Evolutionary conservation across 495 filamentous ascomycete genomes (phyloP).

Genomic region (Podospora appendiculata): DNA sequence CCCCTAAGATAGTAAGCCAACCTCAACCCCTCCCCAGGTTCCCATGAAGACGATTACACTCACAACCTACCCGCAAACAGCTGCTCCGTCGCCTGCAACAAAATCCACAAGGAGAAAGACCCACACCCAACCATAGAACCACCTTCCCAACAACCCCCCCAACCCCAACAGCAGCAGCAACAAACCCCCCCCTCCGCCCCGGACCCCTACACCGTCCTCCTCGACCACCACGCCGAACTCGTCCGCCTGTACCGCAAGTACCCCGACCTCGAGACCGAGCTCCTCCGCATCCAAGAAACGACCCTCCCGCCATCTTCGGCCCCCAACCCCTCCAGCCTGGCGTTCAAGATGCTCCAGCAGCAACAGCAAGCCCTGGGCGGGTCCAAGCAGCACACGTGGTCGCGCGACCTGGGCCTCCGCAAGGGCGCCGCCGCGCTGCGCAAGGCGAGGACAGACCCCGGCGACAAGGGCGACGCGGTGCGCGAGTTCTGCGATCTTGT

Average conservation of each 20-base stretch:
- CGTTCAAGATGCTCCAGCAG: background rate
- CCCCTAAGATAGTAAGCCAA: constrained; percentile 49
- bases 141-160: constrained; percentile 2
- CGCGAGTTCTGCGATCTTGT: constrained; percentile 39
- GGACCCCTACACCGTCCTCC: constrained; percentile 29
- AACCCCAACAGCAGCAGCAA: constrained; percentile 11
- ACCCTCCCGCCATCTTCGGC: constrained; percentile 35
- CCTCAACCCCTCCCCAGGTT: constrained; percentile 14
- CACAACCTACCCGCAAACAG: constrained; percentile 27
- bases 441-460: constrained; percentile 22
- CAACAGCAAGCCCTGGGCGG: background rate
- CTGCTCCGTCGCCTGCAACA: constrained; percentile 63
- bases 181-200: constrained; percentile 1
- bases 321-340: background rate
- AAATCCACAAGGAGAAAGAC: constrained; percentile 49
- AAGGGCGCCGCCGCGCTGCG: constrained; percentile 28
- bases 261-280: constrained; percentile 41
- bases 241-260: constrained; percentile 43
- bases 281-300: constrained; percentile 44
- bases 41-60: background rate
- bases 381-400: constrained; percentile 22
- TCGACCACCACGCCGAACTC: constrained; percentile 37
- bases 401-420: constrained; percentile 28
- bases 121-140: constrained; percentile 11
- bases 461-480: constrained; percentile 34